These are phyloP conservation scores for Lentithecium fluviatile DNA, from an alignment of 495 filamentous ascomycete genomes.

Conservation along the genomic window DNA sequence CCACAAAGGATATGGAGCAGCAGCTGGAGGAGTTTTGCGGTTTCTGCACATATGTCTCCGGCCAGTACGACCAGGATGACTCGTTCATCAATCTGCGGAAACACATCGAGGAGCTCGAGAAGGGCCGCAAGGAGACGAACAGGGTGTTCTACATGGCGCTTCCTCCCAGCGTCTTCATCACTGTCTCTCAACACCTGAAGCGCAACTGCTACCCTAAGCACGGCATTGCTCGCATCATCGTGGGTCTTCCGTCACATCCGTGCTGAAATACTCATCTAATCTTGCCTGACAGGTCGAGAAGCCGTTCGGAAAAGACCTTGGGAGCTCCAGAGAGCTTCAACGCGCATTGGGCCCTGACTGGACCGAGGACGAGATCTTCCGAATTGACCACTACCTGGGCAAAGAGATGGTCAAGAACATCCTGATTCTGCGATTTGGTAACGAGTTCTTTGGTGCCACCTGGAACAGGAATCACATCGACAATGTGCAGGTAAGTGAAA, in stretches of 20 bases:
- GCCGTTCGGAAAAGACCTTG: slow-evolving; percentile 96
- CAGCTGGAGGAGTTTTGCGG: slow-evolving; percentile 86
- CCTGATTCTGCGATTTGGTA: slow-evolving; percentile 95
- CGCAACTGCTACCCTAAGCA: slow-evolving; percentile 88
- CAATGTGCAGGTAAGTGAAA: slow-evolving; percentile 67
- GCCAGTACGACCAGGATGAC: slow-evolving; percentile 96
- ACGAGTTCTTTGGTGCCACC: slow-evolving; percentile 97
- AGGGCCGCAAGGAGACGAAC: slow-evolving; percentile 77
- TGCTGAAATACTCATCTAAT: background rate
- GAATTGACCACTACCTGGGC: slow-evolving; percentile 98
- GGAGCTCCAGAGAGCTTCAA: slow-evolving; percentile 89
- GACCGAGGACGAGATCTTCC: slow-evolving; percentile 99
- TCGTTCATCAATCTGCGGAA: slow-evolving; percentile 85
- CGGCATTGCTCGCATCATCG: slow-evolving; percentile 91
- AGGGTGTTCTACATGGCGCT: slow-evolving; percentile 99
- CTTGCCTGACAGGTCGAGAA: slow-evolving; percentile 77
- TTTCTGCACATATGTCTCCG: slow-evolving; percentile 88
- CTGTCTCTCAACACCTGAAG: slow-evolving; percentile 95
- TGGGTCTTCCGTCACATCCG: slow-evolving; percentile 46
- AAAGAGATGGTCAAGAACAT: slow-evolving; percentile 99
- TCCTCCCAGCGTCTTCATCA: slow-evolving; percentile 95
- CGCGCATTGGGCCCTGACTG: slow-evolving; percentile 95
- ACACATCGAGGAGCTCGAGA: slow-evolving; percentile 86
- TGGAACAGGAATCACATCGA: slow-evolving; percentile 99
- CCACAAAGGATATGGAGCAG: slow-evolving; percentile 95